Base-by-base conservation (phyloP, 2,329 filamentous ascomycete genomes). In the Mycogone perniciosa region DNA sequence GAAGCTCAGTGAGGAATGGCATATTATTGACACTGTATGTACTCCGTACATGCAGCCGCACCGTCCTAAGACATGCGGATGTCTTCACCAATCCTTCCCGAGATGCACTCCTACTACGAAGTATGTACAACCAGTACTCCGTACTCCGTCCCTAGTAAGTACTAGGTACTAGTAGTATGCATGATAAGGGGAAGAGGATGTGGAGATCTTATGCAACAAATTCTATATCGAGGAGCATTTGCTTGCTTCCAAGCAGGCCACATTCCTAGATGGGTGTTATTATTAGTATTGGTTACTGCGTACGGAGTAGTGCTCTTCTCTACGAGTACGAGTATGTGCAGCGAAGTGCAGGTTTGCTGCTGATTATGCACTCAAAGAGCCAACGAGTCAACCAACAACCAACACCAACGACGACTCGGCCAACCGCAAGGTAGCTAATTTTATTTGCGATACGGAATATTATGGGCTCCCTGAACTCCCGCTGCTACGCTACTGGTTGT, bases 401-500 rank as follows among this genome's bases (percentile, higher is more conserved):
- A 35, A 35, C 7, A 7, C 33, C 33, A 20, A 20, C 20, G 20
- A 20, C 20, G 20, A 20, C 20, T 3, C 20, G 20, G 20, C 20
- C 20, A 20, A 20, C 20, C 20, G 20, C 20, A 20, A 20, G 20
- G 20, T 3, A 20, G 33, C 33, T 3, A 35, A 35, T 35, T 35
- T 35, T 35, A 35, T 11, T 11, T 35, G 33, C 33, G 33, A 35
- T 35, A 11, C 33, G 33, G 33, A 8, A 20, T 20, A 20, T 35
- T 11, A 7, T 35, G 33, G 33, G 11, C 4, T 7, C 7, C 7
- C 33, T 11, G 33, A 42, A 9, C 13, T 11, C 39, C 39, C 7
- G 39, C 26, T 42, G 39, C 13, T 11, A 42, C 39, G 46, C 46
- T 40, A 48, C 39, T 42, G 39, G 46, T 20, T 33, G 46, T 34